These are phyloP conservation scores for Fusarium buxicola DNA, from an alignment of 2,329 filamentous ascomycete genomes.

Conservation along the genomic window DNA sequence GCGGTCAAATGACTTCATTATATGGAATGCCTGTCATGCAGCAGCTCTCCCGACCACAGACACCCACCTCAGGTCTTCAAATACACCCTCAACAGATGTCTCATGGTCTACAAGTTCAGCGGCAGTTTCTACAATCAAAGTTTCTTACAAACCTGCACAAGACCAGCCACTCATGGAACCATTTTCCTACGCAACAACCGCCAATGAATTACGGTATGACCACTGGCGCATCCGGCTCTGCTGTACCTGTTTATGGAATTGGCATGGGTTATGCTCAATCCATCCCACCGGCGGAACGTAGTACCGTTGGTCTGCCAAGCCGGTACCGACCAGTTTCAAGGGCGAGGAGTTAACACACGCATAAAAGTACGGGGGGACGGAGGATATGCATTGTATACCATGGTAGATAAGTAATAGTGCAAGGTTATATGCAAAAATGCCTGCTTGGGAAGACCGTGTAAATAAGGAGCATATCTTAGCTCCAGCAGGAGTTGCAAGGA, in stretches of 20 bases:
- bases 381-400: no score
- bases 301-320: conserved; percentile 27
- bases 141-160: not conserved
- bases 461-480: no score
- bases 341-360: conserved; percentile 3
- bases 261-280: conserved; percentile 11
- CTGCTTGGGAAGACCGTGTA: no score
- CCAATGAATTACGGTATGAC: not conserved
- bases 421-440: no score
- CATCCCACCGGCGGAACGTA: conserved; percentile 23
- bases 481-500: no score
- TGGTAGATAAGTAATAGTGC: no score
- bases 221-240: not conserved
- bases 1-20: conserved; percentile 8
- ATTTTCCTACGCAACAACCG: not conserved
- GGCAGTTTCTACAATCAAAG: conserved; percentile 19
- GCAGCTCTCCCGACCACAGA: conserved; percentile 8
- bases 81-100: conserved; percentile 20
- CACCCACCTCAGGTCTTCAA: not conserved
- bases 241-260: conserved; percentile 22
- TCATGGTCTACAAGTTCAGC: conserved; percentile 15
- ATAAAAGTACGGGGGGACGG: no score
- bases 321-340: conserved; percentile 26
- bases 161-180: not conserved
- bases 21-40: conserved; percentile 20